A percentile compares a stretch with the other conserved stretches of the same genome.
These are phyloP conservation scores for Diaporthe amygdali DNA, from an alignment of 2,329 filamentous ascomycete species.

Conservation along the genomic window DNA sequence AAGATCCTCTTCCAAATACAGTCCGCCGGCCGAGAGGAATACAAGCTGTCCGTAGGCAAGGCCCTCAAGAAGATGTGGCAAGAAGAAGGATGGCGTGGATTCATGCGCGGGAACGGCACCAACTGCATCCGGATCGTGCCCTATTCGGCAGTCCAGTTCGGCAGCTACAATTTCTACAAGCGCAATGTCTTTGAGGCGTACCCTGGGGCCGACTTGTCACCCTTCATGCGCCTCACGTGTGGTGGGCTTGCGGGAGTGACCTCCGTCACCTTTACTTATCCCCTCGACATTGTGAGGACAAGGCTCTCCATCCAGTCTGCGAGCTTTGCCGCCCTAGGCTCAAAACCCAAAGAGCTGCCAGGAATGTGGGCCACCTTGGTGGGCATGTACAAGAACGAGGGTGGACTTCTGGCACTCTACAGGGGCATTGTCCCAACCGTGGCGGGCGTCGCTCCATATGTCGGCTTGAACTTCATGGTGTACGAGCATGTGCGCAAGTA, in stretches of 20 bases:
- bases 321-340: conserved; percentile 82
- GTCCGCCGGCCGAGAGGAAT: conserved; percentile 87
- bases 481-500: conserved; percentile 88
- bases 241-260: conserved; percentile 93
- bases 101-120: conserved; percentile 97
- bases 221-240: conserved; percentile 81
- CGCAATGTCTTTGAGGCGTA: conserved; percentile 79
- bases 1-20: conserved; percentile 99
- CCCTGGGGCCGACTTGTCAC: conserved; percentile 75
- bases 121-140: conserved; percentile 98
- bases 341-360: conserved; percentile 71
- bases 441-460: conserved; percentile 94
- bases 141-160: conserved; percentile 97
- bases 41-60: conserved; percentile 89
- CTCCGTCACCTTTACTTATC: conserved; percentile 93
- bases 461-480: conserved; percentile 98
- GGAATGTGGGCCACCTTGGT: conserved; percentile 90
- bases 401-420: conserved; percentile 85
- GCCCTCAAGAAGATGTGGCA: conserved; percentile 93
- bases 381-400: conserved; percentile 89
- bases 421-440: conserved; percentile 93
- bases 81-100: conserved; percentile 95
- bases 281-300: conserved; percentile 95
- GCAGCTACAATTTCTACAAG: conserved; percentile 98
- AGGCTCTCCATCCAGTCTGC: conserved; percentile 96